Base-by-base conservation (phyloP, 352 stramenopile genomes). In the Pilasporangium apinafurcum region DNA sequence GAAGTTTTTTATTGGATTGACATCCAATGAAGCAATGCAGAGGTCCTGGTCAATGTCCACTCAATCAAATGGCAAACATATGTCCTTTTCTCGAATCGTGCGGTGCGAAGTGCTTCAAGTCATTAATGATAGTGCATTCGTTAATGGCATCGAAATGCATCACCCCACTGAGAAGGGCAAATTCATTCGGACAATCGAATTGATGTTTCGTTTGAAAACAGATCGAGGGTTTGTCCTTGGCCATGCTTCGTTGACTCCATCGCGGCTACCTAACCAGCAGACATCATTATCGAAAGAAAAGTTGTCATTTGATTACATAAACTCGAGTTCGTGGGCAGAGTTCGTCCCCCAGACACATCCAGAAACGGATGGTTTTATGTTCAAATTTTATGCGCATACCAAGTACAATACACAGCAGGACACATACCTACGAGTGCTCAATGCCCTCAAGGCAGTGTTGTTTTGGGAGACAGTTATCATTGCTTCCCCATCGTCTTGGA, bases 321-420 rank as follows among this genome's bases (percentile, higher is more conserved):
- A 79, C 45, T 71, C 52, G 49, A 70, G 59, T 38, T 73, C 68
- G 51, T 77, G 65, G 65, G 63, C 73, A 26, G 65, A 77, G 53
- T 85, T 85, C 57, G 53, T 54, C 22, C 28, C 47, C 17, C 53
- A 53, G 5, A 20, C 48, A 1, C 61, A 76, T 44, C 37, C 50
- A 39, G 38, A 37, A 4, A 65, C 62, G 5, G 16, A 53, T 20
- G 67, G 69, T 8, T 77, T 67, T 24, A 61, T 65, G 22, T 67
- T 85, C 59, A 83, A 82, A 50, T 85, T 85, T 48, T 67, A 77
- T 25, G 68, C 64, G 22, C 60, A 67, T n/a, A 67, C 69, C 8
- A 65, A 71, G 51, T 83, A 81, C 54, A 67, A 81, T 48, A 81
- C 66, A 16, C 68, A 83, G 37, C 61, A 83, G 31, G 62, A 77